Percentiles rank a stretch among this genome's conserved stretches.
phyloP scores from a whole-genome alignment of 805 yeast genomes.

The Pichia exigua region DNA sequence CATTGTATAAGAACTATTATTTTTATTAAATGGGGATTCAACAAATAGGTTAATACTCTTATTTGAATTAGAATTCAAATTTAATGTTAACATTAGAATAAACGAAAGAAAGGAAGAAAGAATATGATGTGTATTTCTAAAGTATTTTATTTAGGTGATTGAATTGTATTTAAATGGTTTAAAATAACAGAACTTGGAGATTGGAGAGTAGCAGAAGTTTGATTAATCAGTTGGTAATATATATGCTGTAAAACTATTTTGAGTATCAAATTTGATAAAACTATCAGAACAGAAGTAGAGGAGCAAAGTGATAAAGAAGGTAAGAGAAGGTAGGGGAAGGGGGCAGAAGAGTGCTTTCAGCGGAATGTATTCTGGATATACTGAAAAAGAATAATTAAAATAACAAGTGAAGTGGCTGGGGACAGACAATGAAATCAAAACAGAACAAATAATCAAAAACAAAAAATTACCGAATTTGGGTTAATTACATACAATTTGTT shows the following conservation, averaged over 20 bases:
- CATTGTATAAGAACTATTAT: not conserved
- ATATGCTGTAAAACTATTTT: not conserved
- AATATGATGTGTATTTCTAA: too few species aligned
- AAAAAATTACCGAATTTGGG: not conserved
- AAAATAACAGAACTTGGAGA: not conserved
- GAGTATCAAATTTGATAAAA: not conserved
- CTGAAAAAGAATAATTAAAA: not conserved
- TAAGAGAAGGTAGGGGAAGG: not conserved
- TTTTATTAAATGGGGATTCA: slow-evolving; percentile 1
- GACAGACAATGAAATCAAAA: slow-evolving; percentile 1
- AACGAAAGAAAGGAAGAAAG: not conserved
- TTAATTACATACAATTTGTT: not conserved
- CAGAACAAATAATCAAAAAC: not conserved
- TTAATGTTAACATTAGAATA: not conserved
- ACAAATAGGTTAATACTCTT: not conserved
- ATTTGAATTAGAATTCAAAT: not conserved
- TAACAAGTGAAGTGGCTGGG: slow-evolving; percentile 3
- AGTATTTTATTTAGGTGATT: not conserved
- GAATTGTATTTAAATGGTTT: not conserved
- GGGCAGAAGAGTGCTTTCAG: not conserved
- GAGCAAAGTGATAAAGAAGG: not conserved
- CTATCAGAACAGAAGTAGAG: not conserved
- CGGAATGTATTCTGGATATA: not conserved
- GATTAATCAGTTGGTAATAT: not conserved
- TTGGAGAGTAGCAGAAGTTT: not conserved